Evolutionary conservation across 2,329 filamentous ascomycete species (phyloP).

Genomic region (Colletotrichum sp.): DNA sequence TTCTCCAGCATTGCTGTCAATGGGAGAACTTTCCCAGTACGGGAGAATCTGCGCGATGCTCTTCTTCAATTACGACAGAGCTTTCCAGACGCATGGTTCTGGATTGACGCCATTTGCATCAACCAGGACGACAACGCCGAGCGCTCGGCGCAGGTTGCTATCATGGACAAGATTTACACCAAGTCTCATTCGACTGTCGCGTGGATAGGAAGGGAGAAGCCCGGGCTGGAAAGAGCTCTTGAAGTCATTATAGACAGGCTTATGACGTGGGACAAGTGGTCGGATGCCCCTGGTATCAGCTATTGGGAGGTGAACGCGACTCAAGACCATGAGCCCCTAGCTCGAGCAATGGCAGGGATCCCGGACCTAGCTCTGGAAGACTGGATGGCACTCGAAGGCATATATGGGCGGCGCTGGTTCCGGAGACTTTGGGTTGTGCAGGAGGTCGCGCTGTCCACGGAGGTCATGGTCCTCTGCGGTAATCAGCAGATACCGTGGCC

Average conservation of each 20-base stretch:
- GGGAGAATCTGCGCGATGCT: not conserved
- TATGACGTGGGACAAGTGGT: not conserved
- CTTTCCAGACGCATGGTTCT: not conserved
- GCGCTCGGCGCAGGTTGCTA: not conserved
- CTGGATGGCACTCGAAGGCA: not conserved
- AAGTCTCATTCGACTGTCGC: not conserved
- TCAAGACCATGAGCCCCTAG: not conserved
- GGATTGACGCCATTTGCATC: not conserved
- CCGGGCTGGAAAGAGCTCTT: not conserved
- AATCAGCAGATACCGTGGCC: not conserved
- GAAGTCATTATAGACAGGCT: not conserved
- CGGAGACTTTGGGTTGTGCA: not conserved
- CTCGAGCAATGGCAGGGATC: not conserved
- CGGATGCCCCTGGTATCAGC: not conserved
- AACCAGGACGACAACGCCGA: not conserved
- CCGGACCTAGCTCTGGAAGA: not conserved
- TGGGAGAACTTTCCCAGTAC: not conserved
- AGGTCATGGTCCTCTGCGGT: not conserved
- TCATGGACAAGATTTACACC: constrained; percentile 5
- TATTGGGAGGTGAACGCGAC: not conserved
- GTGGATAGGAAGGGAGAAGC: not conserved
- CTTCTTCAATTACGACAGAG: not conserved
- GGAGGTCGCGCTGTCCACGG: not conserved
- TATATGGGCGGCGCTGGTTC: not conserved
- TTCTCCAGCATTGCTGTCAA: not conserved